These are phyloP conservation scores for Volvariella volvacea DNA, from an alignment of 1,284 basidiomycete genomes.

Conservation along the genomic window DNA sequence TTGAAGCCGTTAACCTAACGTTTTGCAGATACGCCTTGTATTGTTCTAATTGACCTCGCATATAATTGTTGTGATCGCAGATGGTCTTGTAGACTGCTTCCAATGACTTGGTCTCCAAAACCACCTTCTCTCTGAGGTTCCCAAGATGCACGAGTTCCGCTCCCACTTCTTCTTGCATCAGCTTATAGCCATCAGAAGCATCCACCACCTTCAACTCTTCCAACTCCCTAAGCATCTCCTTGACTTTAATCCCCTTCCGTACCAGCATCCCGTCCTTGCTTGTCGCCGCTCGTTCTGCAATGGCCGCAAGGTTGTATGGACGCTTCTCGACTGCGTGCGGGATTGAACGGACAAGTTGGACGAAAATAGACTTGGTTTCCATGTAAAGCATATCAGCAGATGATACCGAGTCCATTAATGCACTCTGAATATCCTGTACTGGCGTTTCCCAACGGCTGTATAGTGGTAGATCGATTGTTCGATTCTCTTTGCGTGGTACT, in stretches of 20 bases:
- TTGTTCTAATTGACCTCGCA: slow-evolving; percentile 94
- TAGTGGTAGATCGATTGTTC: slow-evolving; percentile 85
- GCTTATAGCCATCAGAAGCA: slow-evolving; percentile 74
- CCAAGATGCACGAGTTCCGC: slow-evolving; percentile 95
- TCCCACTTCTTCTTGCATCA: slow-evolving; percentile 96
- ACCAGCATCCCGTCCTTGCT: slow-evolving; percentile 95
- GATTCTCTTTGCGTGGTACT: slow-evolving; percentile 96
- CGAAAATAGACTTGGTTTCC: slow-evolving; percentile 99
- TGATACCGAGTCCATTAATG: slow-evolving; percentile 96
- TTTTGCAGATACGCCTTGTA: slow-evolving; percentile 99
- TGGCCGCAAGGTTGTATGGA: slow-evolving; percentile 83
- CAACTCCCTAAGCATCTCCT: slow-evolving; percentile 96
- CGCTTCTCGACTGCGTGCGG: slow-evolving; percentile 79
- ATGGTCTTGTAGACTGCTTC: slow-evolving; percentile 99
- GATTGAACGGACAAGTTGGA: slow-evolving; percentile 93
- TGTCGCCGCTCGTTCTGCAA: slow-evolving; percentile 93
- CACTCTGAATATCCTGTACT: slow-evolving; percentile 94
- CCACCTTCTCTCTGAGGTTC: slow-evolving; percentile 93
- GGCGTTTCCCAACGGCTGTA: slow-evolving; percentile 99
- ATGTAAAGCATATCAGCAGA: slow-evolving; percentile 99
- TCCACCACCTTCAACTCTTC: slow-evolving; percentile 90
- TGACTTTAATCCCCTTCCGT: slow-evolving; percentile 96
- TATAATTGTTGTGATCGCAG: slow-evolving; percentile 97
- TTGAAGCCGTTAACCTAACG: slow-evolving; percentile 83
- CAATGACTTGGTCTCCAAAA: slow-evolving; percentile 87